Conservation (phyloP, 768 basidiomycete species). For the Inosperma sp. region DNA sequence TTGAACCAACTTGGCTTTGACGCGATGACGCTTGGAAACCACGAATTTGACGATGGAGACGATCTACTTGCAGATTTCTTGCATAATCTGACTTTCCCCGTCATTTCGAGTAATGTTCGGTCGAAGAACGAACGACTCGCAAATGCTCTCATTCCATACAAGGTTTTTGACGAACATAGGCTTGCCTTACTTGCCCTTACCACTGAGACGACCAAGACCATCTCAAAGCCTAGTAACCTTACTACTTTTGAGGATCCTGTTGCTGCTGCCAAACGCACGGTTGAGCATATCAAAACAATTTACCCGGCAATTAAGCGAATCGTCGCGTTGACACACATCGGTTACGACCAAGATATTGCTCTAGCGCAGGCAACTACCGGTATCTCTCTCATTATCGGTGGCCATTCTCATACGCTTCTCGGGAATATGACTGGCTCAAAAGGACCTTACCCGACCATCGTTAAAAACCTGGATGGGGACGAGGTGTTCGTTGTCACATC, state of each 20-base stretch:
- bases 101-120: constrained; percentile 43
- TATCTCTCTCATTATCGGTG: constrained; percentile 41
- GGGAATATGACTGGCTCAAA: constrained; percentile 36
- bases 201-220: constrained; percentile 36
- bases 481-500: constrained; percentile 46
- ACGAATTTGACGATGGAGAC: constrained; percentile 44
- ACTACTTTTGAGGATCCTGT: constrained; percentile 40
- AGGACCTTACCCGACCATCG: constrained; percentile 44
- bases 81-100: constrained; percentile 39
- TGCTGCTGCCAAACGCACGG: constrained; percentile 33
- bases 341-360: constrained; percentile 39
- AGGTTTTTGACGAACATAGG: constrained; percentile 35
- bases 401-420: constrained; percentile 43
- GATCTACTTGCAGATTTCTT: constrained; percentile 35
- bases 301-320: constrained; percentile 35
- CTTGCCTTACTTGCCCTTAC: constrained; percentile 42
- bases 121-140: constrained; percentile 33
- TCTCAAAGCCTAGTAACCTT: constrained; percentile 34
- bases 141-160: constrained; percentile 34
- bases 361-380: constrained; percentile 36
- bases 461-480: constrained; percentile 39
- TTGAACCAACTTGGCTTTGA: constrained; percentile 43
- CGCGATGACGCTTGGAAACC: constrained; percentile 43
- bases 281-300: constrained; percentile 31
- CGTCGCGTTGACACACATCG: constrained; percentile 44